These are phyloP conservation scores for Eutrema yunnanense DNA, from an alignment of 345 rosid species.

Conservation along the genomic window DNA sequence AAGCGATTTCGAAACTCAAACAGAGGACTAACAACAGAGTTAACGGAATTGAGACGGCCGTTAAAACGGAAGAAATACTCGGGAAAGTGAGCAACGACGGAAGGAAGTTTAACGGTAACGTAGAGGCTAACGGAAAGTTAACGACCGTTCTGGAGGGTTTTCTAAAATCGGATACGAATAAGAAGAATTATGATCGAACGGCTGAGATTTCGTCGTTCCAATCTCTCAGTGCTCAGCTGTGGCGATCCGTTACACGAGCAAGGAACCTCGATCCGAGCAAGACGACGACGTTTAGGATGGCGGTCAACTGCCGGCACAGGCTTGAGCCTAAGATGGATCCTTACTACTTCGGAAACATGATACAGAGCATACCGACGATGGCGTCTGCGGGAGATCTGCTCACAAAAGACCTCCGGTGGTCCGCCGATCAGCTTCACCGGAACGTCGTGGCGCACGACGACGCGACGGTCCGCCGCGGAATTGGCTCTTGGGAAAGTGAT, in stretches of 20 bases:
- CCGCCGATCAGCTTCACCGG: conserved; percentile 54
- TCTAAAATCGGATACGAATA: conserved; percentile 11
- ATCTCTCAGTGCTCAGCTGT: conserved; percentile 76
- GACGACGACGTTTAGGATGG: conserved; percentile 86
- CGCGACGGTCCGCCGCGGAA: conserved; percentile 57
- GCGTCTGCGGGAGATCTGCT: conserved; percentile 52
- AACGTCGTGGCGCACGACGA: conserved; percentile 78
- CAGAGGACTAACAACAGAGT: conserved; percentile 53
- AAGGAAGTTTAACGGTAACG: conserved; percentile 41
- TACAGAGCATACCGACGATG: conserved; percentile 84
- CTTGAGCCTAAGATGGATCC: conserved; percentile 65
- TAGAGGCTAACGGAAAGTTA: conserved; percentile 37
- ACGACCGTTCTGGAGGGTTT: background rate
- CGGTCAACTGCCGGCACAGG: conserved; percentile 89
- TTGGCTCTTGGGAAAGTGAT: conserved; percentile 64
- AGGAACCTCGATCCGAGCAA: conserved; percentile 52
- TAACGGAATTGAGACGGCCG: conserved; percentile 14
- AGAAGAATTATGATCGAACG: conserved; percentile 27
- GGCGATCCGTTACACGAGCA: conserved; percentile 85
- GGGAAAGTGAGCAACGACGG: conserved; percentile 55
- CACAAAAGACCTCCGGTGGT: conserved; percentile 55
- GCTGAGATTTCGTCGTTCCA: conserved; percentile 87
- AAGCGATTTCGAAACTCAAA: conserved; percentile 60
- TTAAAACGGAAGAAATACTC: conserved; percentile 29
- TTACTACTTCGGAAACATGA: conserved; percentile 87